Evolutionary conservation across 805 yeast species (phyloP).

Genomic region (Monosporozyma solicola): DNA sequence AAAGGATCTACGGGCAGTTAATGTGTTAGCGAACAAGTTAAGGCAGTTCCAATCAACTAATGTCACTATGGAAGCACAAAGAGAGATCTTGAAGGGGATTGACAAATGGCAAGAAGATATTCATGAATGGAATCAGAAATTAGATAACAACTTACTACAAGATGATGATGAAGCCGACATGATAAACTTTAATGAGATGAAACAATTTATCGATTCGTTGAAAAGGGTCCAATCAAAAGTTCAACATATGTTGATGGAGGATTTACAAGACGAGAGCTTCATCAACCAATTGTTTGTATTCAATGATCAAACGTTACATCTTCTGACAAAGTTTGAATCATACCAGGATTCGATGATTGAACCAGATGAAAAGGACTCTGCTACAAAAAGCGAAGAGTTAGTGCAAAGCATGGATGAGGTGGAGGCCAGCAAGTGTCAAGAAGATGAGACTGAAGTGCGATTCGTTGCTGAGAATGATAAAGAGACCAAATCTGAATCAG

Average conservation of each 20-base stretch:
- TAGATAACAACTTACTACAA: background rate
- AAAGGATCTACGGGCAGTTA: constrained; percentile 87
- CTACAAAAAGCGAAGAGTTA: background rate
- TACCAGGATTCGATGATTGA: constrained; percentile 56
- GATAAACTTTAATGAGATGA: constrained; percentile 37
- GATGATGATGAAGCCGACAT: background rate
- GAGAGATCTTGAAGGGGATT: background rate
- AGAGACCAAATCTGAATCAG: background rate
- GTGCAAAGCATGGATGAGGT: background rate
- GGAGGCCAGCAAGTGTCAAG: background rate
- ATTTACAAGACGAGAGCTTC: constrained; percentile 50
- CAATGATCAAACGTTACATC: constrained; percentile 55
- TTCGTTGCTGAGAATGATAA: background rate
- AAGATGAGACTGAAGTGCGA: background rate
- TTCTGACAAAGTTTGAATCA: background rate
- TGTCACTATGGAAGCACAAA: background rate
- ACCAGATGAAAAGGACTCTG: constrained; percentile 40
- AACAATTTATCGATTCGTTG: constrained; percentile 25
- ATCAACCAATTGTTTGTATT: constrained; percentile 53
- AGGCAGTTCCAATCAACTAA: background rate
- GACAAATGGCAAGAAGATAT: background rate
- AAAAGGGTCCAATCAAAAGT: constrained; percentile 79
- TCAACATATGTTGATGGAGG: constrained; percentile 69
- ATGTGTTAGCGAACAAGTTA: constrained; percentile 81
- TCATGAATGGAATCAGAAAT: background rate